A percentile compares a stretch with the other conserved stretches of the same genome.
Evolutionary conservation across 768 basidiomycete genomes (phyloP).

Genomic region (Lentinula raphanica): DNA sequence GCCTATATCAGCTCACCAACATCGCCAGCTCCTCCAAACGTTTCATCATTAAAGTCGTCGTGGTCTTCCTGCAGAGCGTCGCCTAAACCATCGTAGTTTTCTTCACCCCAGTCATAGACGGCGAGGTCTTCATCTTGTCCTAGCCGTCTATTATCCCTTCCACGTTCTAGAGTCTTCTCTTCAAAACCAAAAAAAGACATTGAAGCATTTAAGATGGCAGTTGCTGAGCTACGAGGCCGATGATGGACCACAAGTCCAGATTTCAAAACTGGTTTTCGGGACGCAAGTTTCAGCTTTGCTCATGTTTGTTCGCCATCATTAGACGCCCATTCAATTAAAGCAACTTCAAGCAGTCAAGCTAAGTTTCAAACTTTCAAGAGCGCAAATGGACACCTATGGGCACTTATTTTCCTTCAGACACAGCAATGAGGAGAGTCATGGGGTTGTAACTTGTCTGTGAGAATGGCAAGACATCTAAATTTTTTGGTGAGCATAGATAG

Average conservation of each 20-base stretch:
- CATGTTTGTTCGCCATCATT: not conserved
- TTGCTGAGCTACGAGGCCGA: not conserved
- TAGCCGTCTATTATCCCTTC: constrained; percentile 53
- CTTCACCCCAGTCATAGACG: constrained; percentile 90
- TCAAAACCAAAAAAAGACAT: constrained; percentile 85
- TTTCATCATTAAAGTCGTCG: constrained; percentile 95
- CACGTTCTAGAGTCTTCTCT: constrained; percentile 55
- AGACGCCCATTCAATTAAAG: not conserved
- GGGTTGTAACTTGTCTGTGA: too few species aligned
- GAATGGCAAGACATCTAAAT: too few species aligned
- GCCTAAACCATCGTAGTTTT: constrained; percentile 84
- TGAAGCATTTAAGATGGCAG: constrained; percentile 27
- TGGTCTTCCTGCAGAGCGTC: constrained; percentile 83
- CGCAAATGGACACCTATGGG: too few species aligned
- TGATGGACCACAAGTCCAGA: not conserved
- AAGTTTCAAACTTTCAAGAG: too few species aligned
- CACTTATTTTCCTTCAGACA: too few species aligned
- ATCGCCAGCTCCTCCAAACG: constrained; percentile 70
- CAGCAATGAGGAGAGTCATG: too few species aligned
- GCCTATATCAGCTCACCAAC: constrained; percentile 49
- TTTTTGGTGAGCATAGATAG: too few species aligned
- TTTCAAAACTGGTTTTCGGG: not conserved
- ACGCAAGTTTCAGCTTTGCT: not conserved
- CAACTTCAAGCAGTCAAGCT: too few species aligned
- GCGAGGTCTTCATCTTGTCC: constrained; percentile 70